A percentile compares a stretch with the other conserved stretches of the same genome.
phyloP scores from a whole-genome alignment of 257 asterid genomes.

The Buddleja alternifolia region DNA sequence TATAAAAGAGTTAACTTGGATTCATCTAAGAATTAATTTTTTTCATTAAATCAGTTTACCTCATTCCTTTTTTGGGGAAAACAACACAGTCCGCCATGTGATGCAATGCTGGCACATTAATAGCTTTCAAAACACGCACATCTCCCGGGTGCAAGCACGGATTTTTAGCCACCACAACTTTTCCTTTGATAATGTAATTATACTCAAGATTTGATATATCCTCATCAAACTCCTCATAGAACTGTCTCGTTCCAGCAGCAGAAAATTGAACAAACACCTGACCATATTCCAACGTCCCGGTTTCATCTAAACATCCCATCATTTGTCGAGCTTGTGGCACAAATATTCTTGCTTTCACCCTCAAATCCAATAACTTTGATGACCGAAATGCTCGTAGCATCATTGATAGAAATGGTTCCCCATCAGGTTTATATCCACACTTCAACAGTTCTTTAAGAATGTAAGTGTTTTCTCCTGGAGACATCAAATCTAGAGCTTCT shows the following conservation, averaged over 20 bases:
- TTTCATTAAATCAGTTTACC: constrained; percentile 50
- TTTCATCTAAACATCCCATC: constrained; percentile 97
- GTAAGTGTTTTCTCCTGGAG: constrained; percentile 63
- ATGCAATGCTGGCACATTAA: constrained; percentile 55
- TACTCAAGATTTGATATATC: constrained; percentile 10
- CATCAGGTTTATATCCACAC: constrained; percentile 62
- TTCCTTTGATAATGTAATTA: constrained; percentile 41
- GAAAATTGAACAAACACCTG: constrained; percentile 80
- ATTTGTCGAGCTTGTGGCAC: constrained; percentile 56
- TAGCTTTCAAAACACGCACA: constrained; percentile 72
- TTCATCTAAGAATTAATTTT: too few relatives aligned
- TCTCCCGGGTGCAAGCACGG: constrained; percentile 99
- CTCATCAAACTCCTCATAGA: constrained; percentile 42
- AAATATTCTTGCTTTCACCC: constrained; percentile 50
- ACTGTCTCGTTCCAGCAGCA: constrained; percentile 40
- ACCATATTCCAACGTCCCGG: constrained; percentile 75
- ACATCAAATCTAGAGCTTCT: constrained; percentile 82
- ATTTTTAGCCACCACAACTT: constrained; percentile 81
- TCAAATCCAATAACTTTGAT: constrained; percentile 55
- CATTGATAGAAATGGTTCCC: constrained; percentile 65
- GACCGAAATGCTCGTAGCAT: constrained; percentile 61
- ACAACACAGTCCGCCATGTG: constrained; percentile 96
- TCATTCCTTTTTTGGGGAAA: constrained; percentile 73
- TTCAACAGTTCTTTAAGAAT: constrained; percentile 57
- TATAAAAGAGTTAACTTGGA: too few relatives aligned